Evolutionary conservation across 495 filamentous ascomycete genomes (phyloP).

Genomic region (Hypoxylon subgilvum): DNA sequence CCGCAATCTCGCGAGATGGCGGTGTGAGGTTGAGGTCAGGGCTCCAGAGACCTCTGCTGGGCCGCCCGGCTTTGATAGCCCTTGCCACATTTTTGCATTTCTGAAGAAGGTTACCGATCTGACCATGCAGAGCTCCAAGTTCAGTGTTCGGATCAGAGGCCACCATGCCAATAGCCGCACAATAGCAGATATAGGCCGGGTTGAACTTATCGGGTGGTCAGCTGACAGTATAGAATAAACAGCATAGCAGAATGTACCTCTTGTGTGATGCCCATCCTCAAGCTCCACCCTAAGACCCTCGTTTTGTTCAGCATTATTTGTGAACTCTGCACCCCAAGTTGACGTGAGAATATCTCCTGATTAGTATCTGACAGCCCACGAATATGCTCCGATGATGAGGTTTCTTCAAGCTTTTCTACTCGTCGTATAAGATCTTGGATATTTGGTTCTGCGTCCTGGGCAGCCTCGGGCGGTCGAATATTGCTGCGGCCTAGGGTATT

Average conservation of each 20-base stretch:
- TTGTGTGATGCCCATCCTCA: constrained; percentile 48
- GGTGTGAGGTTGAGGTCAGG: constrained; percentile 43
- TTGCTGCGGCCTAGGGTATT: neutral
- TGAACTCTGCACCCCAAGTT: constrained; percentile 37
- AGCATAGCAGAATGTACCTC: constrained; percentile 42
- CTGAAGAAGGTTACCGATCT: constrained; percentile 42
- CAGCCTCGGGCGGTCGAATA: neutral
- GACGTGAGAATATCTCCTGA: constrained; percentile 35
- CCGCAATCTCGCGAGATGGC: constrained; percentile 56
- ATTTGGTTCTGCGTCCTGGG: constrained; percentile 14
- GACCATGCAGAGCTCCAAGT: constrained; percentile 23
- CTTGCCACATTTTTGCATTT: constrained; percentile 43
- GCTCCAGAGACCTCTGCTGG: constrained; percentile 33
- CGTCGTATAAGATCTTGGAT: constrained; percentile 26
- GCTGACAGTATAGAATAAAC: neutral
- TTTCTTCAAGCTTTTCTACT: constrained; percentile 26
- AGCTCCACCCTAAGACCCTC: constrained; percentile 51
- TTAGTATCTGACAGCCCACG: constrained; percentile 25
- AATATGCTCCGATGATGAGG: constrained; percentile 18
- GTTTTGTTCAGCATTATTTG: constrained; percentile 45
- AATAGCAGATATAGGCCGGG: constrained; percentile 25
- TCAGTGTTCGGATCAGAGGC: constrained; percentile 24
- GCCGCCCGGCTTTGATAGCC: constrained; percentile 39
- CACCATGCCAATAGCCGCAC: constrained; percentile 7
- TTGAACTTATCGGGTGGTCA: constrained; percentile 29